Percentiles rank a stretch among this genome's conserved stretches.
Evolutionary conservation across 768 basidiomycete species (phyloP).

Genomic region (Mycena epipterygia): DNA sequence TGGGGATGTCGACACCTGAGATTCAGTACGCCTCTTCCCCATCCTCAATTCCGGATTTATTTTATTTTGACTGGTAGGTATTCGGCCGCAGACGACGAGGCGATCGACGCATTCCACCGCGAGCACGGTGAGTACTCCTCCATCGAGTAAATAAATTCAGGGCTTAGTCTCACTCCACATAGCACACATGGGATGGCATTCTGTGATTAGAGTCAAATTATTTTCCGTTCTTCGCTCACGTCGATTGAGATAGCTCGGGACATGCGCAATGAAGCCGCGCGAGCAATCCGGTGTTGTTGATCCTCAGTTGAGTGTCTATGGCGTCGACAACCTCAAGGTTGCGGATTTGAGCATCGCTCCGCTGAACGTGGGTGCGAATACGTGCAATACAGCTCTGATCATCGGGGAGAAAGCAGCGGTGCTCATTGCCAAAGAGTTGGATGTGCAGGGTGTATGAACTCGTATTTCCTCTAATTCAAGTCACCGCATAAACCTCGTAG

Average conservation of each 20-base stretch:
- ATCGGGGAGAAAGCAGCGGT: slow-evolving; percentile 71
- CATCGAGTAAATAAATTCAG: neutral
- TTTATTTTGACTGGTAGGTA: slow-evolving; percentile 17
- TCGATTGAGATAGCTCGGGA: slow-evolving; percentile 55
- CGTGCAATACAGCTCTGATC: slow-evolving; percentile 51
- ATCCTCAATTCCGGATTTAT: neutral
- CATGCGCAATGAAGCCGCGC: slow-evolving; percentile 64
- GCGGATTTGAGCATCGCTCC: slow-evolving; percentile 49
- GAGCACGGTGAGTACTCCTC: neutral
- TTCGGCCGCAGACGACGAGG: slow-evolving; percentile 33
- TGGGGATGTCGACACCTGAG: slow-evolving; percentile 27
- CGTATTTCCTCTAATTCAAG: too few relatives aligned
- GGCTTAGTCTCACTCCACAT: neutral
- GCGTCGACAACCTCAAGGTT: slow-evolving; percentile 57
- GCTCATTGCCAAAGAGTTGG: slow-evolving; percentile 63
- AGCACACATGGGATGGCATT: slow-evolving; percentile 16
- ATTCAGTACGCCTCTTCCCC: slow-evolving; percentile 20
- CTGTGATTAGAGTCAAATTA: neutral
- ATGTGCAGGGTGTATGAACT: slow-evolving; percentile 31
- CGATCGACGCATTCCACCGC: slow-evolving; percentile 33
- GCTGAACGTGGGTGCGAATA: slow-evolving; percentile 50
- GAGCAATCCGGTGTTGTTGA: slow-evolving; percentile 62
- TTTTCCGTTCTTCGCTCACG: neutral
- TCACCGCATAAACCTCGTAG: too few relatives aligned
- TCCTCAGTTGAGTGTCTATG: slow-evolving; percentile 58